A percentile compares a stretch with the other conserved stretches of the same genome.
Conservation (phyloP, 139 green algal genomes). For the Auxenochlorella protothecoides region DNA sequence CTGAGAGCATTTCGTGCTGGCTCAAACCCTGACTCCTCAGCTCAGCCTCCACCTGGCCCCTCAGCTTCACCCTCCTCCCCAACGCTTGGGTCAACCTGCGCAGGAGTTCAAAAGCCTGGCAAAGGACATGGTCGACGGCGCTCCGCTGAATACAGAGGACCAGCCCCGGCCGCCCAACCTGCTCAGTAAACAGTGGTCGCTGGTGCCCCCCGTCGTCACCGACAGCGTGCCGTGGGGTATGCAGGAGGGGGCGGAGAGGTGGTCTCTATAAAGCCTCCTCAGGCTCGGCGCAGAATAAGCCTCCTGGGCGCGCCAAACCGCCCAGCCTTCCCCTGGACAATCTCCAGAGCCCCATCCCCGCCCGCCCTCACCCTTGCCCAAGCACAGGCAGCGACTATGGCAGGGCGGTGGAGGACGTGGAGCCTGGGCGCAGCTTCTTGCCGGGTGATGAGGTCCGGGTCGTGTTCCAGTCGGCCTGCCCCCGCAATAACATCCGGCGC, state of each 20-base stretch:
- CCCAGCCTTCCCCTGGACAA: neutral
- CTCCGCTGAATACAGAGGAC: too few species aligned
- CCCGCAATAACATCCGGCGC: slow-evolving; percentile 59
- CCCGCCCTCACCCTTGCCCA: too few species aligned
- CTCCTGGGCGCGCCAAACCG: neutral
- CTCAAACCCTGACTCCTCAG: too few species aligned
- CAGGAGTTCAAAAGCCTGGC: slow-evolving; percentile 56
- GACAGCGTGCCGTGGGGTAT: slow-evolving; percentile 40
- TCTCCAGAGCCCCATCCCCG: too few species aligned
- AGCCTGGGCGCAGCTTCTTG: slow-evolving; percentile 10
- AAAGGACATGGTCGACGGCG: slow-evolving; percentile 39
- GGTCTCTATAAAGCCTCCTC: neutral
- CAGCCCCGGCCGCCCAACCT: slow-evolving; percentile 43
- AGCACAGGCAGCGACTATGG: slow-evolving; percentile 45
- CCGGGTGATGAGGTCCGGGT: slow-evolving; percentile 32
- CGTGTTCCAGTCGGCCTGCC: slow-evolving; percentile 58
- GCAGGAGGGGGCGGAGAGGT: too few species aligned
- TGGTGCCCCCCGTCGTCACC: slow-evolving; percentile 61
- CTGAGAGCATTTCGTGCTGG: too few species aligned
- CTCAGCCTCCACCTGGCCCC: too few species aligned
- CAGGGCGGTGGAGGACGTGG: slow-evolving; percentile 31
- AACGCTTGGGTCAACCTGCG: neutral
- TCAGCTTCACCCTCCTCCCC: neutral
- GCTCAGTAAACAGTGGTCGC: slow-evolving; percentile 37
- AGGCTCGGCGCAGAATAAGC: neutral